Evolutionary conservation across 495 filamentous ascomycete genomes (phyloP).

Genomic region (Tuber melanosporum): DNA sequence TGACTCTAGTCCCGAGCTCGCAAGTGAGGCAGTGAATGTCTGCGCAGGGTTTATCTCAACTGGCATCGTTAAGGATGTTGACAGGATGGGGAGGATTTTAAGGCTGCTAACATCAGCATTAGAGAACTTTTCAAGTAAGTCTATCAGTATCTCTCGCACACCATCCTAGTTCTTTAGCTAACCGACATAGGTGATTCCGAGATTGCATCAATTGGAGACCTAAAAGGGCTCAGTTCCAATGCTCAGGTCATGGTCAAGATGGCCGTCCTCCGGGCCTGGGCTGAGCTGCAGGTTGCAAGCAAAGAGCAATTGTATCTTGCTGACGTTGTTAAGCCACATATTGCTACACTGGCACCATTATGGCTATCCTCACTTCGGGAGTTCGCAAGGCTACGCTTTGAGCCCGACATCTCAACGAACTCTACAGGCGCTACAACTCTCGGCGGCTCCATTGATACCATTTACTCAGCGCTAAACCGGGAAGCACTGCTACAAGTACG

Average conservation of each 20-base stretch:
- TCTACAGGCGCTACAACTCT: conserved; percentile 60
- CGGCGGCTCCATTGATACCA: conserved; percentile 74
- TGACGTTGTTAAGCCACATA: conserved; percentile 82
- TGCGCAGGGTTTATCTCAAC: conserved; percentile 94
- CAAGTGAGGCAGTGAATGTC: conserved; percentile 93
- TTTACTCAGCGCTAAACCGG: conserved; percentile 89
- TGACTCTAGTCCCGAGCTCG: conserved; percentile 91
- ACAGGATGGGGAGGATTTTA: conserved; percentile 94
- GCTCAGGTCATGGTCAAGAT: conserved; percentile 97
- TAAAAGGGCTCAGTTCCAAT: conserved; percentile 90
- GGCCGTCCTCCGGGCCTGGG: conserved; percentile 96
- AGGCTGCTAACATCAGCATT: conserved; percentile 86
- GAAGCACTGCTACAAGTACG: conserved; percentile 75
- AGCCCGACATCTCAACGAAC: conserved; percentile 90
- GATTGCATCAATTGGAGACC: conserved; percentile 81
- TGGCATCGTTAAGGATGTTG: conserved; percentile 93
- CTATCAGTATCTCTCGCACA: neutral
- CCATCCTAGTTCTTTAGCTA: conserved; percentile 7
- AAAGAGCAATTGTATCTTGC: conserved; percentile 84
- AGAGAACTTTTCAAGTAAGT: conserved; percentile 74
- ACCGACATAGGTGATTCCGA: conserved; percentile 55
- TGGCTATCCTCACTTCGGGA: conserved; percentile 92
- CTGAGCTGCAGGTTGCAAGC: conserved; percentile 94
- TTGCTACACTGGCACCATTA: conserved; percentile 77
- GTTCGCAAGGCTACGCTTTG: conserved; percentile 87